Conservation (phyloP, 768 basidiomycete genomes). For the Termitomyces bulborhizus region DNA sequence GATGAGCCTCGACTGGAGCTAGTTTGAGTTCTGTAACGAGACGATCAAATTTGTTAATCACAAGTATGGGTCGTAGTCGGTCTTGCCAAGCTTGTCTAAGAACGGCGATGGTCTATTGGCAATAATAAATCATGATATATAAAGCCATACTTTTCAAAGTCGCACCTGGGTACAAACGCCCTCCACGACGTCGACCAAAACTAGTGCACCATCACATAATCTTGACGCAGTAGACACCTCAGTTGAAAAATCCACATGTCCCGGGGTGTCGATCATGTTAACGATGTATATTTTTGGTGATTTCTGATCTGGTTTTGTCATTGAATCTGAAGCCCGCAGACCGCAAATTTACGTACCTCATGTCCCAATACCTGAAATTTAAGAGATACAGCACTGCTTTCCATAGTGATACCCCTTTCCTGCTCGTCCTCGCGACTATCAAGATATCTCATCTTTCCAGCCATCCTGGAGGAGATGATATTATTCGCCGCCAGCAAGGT, state of each 20-base stretch:
- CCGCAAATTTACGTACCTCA: conserved; percentile 40
- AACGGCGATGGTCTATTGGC: conserved; percentile 81
- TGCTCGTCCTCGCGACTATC: conserved; percentile 97
- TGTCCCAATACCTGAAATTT: conserved; percentile 76
- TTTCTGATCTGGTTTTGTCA: conserved; percentile 40
- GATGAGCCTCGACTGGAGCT: conserved; percentile 86
- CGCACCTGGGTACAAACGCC: conserved; percentile 94
- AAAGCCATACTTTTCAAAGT: background rate
- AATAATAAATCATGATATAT: background rate
- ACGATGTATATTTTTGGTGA: conserved; percentile 70
- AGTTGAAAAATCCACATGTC: conserved; percentile 97
- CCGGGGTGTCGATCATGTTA: conserved; percentile 98
- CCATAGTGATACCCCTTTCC: conserved; percentile 98
- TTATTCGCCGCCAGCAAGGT: conserved; percentile 94
- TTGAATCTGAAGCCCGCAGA: conserved; percentile 8
- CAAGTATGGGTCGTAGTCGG: conserved; percentile 80
- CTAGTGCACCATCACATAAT: conserved; percentile 91
- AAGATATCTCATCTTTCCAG: conserved; percentile 92
- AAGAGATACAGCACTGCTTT: conserved; percentile 90
- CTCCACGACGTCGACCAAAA: conserved; percentile 94
- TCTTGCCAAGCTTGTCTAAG: conserved; percentile 94
- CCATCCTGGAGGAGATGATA: conserved; percentile 92
- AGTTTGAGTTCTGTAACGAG: conserved; percentile 91
- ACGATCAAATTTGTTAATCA: conserved; percentile 96
- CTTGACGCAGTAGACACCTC: conserved; percentile 95